Conservation (phyloP, 2,329 filamentous ascomycete genomes). For the Stromatinia cepivora region DNA sequence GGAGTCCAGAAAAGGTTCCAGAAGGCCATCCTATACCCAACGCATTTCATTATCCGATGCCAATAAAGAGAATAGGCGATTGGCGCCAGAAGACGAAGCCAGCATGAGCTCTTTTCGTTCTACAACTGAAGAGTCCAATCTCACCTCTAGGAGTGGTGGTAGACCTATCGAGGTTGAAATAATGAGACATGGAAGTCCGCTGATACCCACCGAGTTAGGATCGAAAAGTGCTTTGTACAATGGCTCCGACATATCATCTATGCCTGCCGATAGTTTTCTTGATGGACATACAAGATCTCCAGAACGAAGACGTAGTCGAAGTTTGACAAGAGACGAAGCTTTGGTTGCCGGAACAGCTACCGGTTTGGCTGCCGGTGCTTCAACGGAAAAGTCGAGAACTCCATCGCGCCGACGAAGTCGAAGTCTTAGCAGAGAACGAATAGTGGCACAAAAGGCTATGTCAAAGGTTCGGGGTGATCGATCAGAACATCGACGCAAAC, state of each 20-base stretch:
- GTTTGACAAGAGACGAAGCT: conserved; percentile 37
- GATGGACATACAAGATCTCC: conserved; percentile 48
- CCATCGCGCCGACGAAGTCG: conserved; percentile 59
- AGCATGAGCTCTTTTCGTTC: conserved; percentile 76
- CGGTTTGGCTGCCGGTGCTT: conserved; percentile 43
- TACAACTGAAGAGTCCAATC: conserved; percentile 75
- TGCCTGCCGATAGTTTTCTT: conserved; percentile 71
- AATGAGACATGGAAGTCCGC: conserved; percentile 65
- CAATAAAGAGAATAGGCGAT: conserved; percentile 45
- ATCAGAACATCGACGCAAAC: conserved; percentile 47
- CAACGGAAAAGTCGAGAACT: conserved; percentile 55
- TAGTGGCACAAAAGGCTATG: conserved; percentile 64
- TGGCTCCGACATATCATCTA: conserved; percentile 83
- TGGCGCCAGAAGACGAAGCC: conserved; percentile 59
- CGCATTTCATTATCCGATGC: conserved; percentile 62
- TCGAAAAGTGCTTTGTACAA: conserved; percentile 64
- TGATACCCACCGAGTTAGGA: conserved; percentile 59
- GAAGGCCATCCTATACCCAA: conserved; percentile 68
- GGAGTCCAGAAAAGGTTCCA: conserved; percentile 66
- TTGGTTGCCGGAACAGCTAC: conserved; percentile 43
- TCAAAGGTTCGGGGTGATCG: conserved; percentile 62
- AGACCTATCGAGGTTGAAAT: conserved; percentile 89
- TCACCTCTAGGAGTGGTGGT: conserved; percentile 59
- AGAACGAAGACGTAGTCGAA: conserved; percentile 39
- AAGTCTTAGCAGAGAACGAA: conserved; percentile 65